Base-by-base conservation (phyloP, 345 rosid species). In the Psidium guajava region DNA sequence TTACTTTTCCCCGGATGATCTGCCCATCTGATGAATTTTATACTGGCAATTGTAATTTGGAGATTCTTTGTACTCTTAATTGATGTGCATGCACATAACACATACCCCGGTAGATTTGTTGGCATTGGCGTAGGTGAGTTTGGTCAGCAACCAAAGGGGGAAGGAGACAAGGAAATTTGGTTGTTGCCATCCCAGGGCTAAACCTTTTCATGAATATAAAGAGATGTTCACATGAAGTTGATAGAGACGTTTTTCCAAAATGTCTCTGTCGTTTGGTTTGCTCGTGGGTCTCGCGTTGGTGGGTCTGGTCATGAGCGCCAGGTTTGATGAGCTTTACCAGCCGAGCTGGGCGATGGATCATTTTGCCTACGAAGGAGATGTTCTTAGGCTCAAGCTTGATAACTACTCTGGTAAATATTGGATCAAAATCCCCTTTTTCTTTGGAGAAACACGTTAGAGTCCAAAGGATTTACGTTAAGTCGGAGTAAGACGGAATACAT, bases 321-420 rank as follows among this genome's bases (percentile, higher is more conserved):
- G 88, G 88, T 98, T 96, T 82, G 95, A 96, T 5, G 96, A 98
- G 50, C 95, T 96, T 11, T 98, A 88, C 81, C 96, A 94, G 53
- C 90, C 99, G 5, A 88, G 95, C 61, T 98, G 99, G 99, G 99
- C 99, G 54, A 83, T 86, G 53, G 99, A 98, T 86, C 99, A 98
- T 61, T 87, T 95, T 58, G 24, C 87, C 24, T 90, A 91, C 69
- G 97, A 98, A 82, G 99, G 99, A 75, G 98, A 98, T 52, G 93
- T 91, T 80, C 96, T 97, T 22, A 90, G 86, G 88, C 97, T 98
- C 89, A 98, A 92, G 86, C 99, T 98, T 83, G 99, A 98, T 88
- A 94, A 92, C 64, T 92, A 28, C 88, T 98, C 99, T 55, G 99
- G 99, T 98, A 91, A 53, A 81, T 51, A 15, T 84, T n/a, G 36